Conservation (phyloP, 306 rosid genomes). For the Casuarina cunninghamiana region DNA sequence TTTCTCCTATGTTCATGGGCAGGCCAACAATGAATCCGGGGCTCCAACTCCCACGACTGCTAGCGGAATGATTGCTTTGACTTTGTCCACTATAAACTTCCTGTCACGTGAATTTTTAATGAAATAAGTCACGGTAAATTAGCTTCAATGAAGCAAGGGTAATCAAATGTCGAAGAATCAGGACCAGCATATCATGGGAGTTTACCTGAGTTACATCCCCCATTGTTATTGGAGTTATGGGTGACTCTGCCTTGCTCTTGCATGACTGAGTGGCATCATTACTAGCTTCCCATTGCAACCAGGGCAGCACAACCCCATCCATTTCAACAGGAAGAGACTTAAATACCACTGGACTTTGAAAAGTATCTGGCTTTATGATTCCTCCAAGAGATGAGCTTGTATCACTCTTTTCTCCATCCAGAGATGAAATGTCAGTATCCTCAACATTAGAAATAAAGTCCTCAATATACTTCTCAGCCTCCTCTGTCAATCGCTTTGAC, state of each 20-base stretch:
- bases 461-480: constrained; percentile 89
- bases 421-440: constrained; percentile 92
- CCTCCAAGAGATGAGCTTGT: constrained; percentile 90
- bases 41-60: constrained; percentile 95
- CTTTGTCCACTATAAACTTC: constrained; percentile 38
- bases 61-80: constrained; percentile 48
- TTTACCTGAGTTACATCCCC: constrained; percentile 2
- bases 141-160: background rate
- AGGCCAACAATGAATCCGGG: constrained; percentile 44
- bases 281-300: constrained; percentile 95
- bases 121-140: background rate
- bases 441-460: constrained; percentile 94
- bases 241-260: constrained; percentile 41
- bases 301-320: constrained; percentile 83
- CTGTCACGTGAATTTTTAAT: constrained; percentile 36
- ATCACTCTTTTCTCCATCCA: constrained; percentile 97
- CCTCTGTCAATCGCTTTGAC: constrained; percentile 79
- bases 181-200: background rate
- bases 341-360: constrained; percentile 42
- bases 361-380: constrained; percentile 49
- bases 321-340: constrained; percentile 60
- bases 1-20: constrained; percentile 49
- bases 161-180: background rate
- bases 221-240: constrained; percentile 45
- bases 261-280: constrained; percentile 49